A percentile compares a stretch with the other conserved stretches of the same genome.
phyloP scores from a whole-genome alignment of 257 asterid genomes.

The Rehmannia glutinosa region DNA sequence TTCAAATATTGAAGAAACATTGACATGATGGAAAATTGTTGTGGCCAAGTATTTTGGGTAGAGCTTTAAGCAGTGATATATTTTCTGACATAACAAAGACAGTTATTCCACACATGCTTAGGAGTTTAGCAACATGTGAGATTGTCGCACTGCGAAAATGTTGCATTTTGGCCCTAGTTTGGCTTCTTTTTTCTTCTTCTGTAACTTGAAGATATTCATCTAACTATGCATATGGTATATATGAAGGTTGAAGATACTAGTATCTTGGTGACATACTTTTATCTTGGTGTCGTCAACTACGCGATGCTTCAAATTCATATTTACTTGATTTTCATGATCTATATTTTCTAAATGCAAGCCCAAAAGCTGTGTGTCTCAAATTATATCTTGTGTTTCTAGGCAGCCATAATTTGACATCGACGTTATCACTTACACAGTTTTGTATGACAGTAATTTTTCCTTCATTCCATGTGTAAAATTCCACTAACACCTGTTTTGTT shows the following conservation, averaged over 20 bases:
- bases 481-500: not conserved
- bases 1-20: not conserved
- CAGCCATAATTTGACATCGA: not conserved
- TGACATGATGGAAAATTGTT: not conserved
- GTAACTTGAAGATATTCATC: no score
- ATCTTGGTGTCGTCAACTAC: not conserved
- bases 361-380: not conserved
- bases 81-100: no score
- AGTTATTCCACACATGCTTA: no score
- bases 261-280: not conserved
- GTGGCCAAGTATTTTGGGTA: not conserved
- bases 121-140: no score
- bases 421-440: not conserved
- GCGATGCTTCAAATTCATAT: not conserved
- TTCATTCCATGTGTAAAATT: not conserved
- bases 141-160: no score
- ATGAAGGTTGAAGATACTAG: not conserved
- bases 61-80: not conserved
- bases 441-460: not conserved
- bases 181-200: no score
- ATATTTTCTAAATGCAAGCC: not conserved
- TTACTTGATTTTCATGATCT: not conserved
- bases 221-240: no score
- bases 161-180: no score
- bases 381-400: not conserved